Conservation (phyloP, 371 early-diverging fungal genomes). For the Syncephalastrum contaminatum region DNA sequence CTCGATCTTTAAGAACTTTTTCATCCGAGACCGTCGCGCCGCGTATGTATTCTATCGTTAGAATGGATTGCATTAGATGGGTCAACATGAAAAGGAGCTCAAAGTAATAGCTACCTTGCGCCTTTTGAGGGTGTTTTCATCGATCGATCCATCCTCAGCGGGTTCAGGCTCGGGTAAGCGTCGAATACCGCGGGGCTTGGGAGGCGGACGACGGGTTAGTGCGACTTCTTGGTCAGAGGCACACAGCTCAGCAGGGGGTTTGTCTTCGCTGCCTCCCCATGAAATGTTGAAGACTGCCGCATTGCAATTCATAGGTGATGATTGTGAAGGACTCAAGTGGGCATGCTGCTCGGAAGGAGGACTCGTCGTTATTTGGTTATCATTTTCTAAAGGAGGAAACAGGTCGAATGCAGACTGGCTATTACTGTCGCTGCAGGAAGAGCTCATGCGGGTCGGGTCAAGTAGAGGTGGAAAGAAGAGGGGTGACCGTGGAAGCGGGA, state of each 20-base stretch:
- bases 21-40: conserved; percentile 87
- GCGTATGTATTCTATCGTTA: conserved; percentile 86
- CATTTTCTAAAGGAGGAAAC: no score
- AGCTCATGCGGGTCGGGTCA: no score
- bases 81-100: no score
- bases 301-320: neutral
- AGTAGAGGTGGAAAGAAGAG: no score
- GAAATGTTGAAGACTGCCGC: conserved; percentile 42
- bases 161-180: conserved; percentile 49
- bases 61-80: no score
- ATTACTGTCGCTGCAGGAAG: no score
- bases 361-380: no score
- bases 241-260: conserved; percentile 32
- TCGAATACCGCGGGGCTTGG: conserved; percentile 48
- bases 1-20: conserved; percentile 82
- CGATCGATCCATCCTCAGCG: conserved; percentile 41
- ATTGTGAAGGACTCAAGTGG: no score
- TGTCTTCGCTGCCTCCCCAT: conserved; percentile 50
- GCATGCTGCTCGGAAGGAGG: no score
- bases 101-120: no score
- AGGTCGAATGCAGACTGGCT: no score
- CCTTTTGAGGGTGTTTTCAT: conserved; percentile 43
- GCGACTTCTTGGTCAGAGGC: conserved; percentile 20
- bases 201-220: conserved; percentile 28
- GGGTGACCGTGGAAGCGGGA: no score